phyloP scores from a whole-genome alignment of 495 filamentous ascomycete species.

The Melanomma pulvis-pyrius region DNA sequence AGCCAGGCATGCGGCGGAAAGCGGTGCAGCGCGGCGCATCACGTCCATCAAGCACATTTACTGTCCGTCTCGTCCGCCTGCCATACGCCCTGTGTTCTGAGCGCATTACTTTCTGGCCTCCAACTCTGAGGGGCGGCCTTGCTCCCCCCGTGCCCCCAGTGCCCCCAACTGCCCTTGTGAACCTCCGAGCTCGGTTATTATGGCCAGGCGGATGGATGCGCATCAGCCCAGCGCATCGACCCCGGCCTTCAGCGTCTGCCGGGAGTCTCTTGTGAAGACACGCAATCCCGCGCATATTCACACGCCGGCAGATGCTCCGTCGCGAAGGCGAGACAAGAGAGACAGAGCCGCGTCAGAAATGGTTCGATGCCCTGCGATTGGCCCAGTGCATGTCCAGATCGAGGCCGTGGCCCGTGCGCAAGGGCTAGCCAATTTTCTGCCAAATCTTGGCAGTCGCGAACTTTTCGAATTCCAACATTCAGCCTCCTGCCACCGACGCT shows the following conservation, averaged over 20 bases:
- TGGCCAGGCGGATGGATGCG: background rate
- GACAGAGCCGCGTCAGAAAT: background rate
- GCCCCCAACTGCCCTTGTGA: background rate
- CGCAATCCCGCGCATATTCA: background rate
- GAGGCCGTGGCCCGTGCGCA: conserved; percentile 12
- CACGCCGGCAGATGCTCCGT: background rate
- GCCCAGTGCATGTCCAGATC: background rate
- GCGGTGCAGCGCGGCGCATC: background rate
- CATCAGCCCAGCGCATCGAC: too few relatives aligned
- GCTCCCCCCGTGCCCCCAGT: too few relatives aligned
- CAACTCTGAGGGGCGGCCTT: background rate
- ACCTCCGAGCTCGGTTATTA: conserved; percentile 1
- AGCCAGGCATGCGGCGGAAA: background rate
- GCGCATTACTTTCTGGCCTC: background rate
- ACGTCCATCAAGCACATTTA: background rate
- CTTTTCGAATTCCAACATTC: conserved; percentile 11
- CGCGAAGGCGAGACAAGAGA: background rate
- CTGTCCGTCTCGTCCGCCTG: background rate
- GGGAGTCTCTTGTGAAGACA: background rate
- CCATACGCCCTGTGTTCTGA: background rate
- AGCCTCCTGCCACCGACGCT: background rate
- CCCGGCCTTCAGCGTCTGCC: background rate
- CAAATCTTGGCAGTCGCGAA: conserved; percentile 4
- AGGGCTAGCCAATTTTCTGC: background rate
- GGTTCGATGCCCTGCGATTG: background rate